Evolutionary conservation across 2,329 filamentous ascomycete genomes (phyloP).

Genomic region (Thermothelomyces thermophilus): DNA sequence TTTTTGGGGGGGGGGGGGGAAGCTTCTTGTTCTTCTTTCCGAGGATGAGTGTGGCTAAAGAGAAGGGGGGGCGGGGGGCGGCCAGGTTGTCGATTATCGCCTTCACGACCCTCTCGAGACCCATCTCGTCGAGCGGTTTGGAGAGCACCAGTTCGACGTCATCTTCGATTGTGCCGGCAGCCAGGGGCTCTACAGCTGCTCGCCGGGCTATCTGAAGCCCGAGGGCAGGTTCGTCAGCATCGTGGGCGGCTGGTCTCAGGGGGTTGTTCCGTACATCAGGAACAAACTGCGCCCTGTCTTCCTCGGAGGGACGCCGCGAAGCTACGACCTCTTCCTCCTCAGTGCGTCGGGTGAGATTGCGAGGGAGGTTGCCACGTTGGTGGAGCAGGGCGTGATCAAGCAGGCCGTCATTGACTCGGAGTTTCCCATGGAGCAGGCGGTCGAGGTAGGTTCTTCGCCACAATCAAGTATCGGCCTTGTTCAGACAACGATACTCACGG

Average conservation of each 20-base stretch:
- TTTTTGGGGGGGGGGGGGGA: too few species aligned
- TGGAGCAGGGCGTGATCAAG: slow-evolving; percentile 26
- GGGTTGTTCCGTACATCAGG: slow-evolving; percentile 27
- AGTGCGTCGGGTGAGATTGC: slow-evolving; percentile 26
- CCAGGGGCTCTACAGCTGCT: slow-evolving; percentile 39
- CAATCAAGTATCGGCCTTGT: too few species aligned
- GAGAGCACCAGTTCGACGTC: slow-evolving; percentile 30
- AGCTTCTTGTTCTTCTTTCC: too few species aligned
- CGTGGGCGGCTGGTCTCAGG: slow-evolving; percentile 29
- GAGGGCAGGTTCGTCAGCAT: slow-evolving; percentile 32
- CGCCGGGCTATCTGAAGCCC: slow-evolving; percentile 34
- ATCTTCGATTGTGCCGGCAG: slow-evolving; percentile 46
- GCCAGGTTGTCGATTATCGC: slow-evolving; percentile 37
- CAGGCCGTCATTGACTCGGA: slow-evolving; percentile 29
- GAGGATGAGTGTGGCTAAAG: too few species aligned
- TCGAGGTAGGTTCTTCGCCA: slow-evolving; percentile 23
- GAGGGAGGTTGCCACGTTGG: slow-evolving; percentile 25
- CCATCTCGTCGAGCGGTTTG: slow-evolving; percentile 31
- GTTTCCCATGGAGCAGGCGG: slow-evolving; percentile 27
- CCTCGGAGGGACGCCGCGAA: slow-evolving; percentile 29
- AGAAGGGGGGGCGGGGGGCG: too few species aligned
- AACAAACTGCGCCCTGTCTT: slow-evolving; percentile 29
- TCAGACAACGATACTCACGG: background rate
- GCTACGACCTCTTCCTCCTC: slow-evolving; percentile 28
- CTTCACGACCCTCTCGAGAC: slow-evolving; percentile 32